Evolutionary conservation across 768 basidiomycete genomes (phyloP), one percentile per base, ranked within the genome.

Genomic region (Termitomyces sp.): DNA sequence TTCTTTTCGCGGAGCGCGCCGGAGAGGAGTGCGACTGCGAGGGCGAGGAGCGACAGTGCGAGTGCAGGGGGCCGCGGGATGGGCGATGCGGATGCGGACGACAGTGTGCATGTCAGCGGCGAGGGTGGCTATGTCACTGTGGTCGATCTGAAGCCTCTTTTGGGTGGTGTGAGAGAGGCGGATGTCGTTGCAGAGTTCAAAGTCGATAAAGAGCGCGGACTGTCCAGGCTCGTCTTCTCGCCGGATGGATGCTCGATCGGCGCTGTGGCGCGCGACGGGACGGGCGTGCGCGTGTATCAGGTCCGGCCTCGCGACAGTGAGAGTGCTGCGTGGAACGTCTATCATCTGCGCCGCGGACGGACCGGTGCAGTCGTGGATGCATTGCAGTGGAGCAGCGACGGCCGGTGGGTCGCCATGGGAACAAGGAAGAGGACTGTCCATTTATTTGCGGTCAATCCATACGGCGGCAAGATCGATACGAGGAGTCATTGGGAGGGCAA

Each of bases 391-490:
- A 76, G 77, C 7, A 53, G 59, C 8, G 85, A 86, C 63, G 85
- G 84, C 14, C 69, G 85, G 35, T 92, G 88, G 87, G 68, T 84
- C 17, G 89, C 82, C 3, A 68, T 91, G 35, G 81, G 77, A n/a
- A 90, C 86, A 39, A 64, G 73, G 64, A 84, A 84, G 61, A 68
- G 83, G 55, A 88, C 83, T 0, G 70, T 85, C 21, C 89, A 93
- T 70, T 71, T 92, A 0, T 93, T 91, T 64, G 81, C 86, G 8
- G 74, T 85, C 8, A 88, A 91, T 66, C 89, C 89, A 4, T 85
- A 85, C 56, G 91, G 89, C 1, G 88, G 91, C 3, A 74, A 74
- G 34, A 74, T 86, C 1, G 85, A 91, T 70, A 70, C 80, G 32
- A 67, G 68, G 34, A 85, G 87, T 48, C 85, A 89, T 70, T 61